Conservation (phyloP, 2,329 filamentous ascomycete genomes). For the Curvularia spicifera region DNA sequence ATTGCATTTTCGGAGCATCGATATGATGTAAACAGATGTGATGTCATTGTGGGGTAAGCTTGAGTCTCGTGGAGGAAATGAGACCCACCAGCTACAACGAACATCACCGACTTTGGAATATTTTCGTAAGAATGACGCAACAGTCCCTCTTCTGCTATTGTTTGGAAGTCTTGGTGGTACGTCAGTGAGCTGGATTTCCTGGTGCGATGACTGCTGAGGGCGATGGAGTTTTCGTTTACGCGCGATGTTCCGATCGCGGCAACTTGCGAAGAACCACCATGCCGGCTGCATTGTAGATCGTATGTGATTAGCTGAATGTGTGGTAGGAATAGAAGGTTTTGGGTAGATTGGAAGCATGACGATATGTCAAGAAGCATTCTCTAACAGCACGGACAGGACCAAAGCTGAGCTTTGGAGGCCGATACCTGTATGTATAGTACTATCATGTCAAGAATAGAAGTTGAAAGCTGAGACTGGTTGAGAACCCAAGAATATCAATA, state of each 20-base stretch:
- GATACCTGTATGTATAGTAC: not conserved
- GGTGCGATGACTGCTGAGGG: not conserved
- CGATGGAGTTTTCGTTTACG: not conserved
- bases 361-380: not conserved
- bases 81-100: not conserved
- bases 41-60: conserved; percentile 18
- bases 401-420: not conserved
- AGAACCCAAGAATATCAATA: not conserved
- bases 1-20: conserved; percentile 1
- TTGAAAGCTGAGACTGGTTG: not conserved
- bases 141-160: not conserved
- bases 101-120: not conserved
- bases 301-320: not conserved
- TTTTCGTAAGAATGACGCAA: conserved; percentile 4
- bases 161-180: not conserved
- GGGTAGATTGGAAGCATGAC: not conserved
- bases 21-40: conserved; percentile 12
- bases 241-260: not conserved
- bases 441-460: not conserved
- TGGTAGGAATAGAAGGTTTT: not conserved
- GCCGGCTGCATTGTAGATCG: not conserved
- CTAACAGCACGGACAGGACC: not conserved
- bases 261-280: not conserved
- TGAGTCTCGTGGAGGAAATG: not conserved
- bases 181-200: not conserved